These are phyloP conservation scores for Fusarium nodosum DNA, from an alignment of 2,329 filamentous ascomycete genomes.

Conservation along the genomic window DNA sequence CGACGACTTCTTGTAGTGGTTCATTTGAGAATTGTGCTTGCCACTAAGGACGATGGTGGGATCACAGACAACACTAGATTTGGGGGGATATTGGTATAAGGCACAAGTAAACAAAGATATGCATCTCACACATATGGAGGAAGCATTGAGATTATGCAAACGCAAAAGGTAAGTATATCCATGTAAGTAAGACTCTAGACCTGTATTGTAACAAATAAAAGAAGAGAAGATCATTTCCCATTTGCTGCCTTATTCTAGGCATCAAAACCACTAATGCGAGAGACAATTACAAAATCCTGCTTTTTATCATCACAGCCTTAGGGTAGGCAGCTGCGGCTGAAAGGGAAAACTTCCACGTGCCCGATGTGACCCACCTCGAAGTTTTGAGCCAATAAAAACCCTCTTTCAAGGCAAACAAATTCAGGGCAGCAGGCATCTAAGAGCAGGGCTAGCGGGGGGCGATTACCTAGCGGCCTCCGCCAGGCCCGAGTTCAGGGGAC, in stretches of 20 bases:
- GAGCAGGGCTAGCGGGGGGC: conserved; percentile 3
- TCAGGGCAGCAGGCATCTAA: conserved; percentile 27
- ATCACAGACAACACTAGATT: not conserved
- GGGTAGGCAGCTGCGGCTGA: conserved; percentile 42
- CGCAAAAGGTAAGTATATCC: not conserved
- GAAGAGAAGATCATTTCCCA: not conserved
- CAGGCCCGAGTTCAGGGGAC: conserved; percentile 24
- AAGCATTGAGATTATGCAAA: too few species aligned
- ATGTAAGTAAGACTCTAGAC: not conserved
- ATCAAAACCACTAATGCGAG: not conserved
- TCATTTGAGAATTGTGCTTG: conserved; percentile 31
- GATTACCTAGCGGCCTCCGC: conserved; percentile 29
- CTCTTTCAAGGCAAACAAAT: conserved; percentile 20
- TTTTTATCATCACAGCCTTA: conserved; percentile 5
- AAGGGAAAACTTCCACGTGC: conserved; percentile 44
- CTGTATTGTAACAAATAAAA: not conserved
- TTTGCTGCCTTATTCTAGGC: not conserved
- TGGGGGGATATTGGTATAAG: not conserved
- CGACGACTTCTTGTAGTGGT: conserved; percentile 17
- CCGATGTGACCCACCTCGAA: conserved; percentile 33
- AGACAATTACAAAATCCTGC: conserved; percentile 6
- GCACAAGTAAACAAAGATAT: not conserved
- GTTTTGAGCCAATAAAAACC: conserved; percentile 26
- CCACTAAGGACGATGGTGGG: conserved; percentile 8
- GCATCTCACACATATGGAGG: not conserved